These are phyloP conservation scores for Fusarium armeniacum DNA, from an alignment of 2,329 filamentous ascomycete species.

Conservation along the genomic window DNA sequence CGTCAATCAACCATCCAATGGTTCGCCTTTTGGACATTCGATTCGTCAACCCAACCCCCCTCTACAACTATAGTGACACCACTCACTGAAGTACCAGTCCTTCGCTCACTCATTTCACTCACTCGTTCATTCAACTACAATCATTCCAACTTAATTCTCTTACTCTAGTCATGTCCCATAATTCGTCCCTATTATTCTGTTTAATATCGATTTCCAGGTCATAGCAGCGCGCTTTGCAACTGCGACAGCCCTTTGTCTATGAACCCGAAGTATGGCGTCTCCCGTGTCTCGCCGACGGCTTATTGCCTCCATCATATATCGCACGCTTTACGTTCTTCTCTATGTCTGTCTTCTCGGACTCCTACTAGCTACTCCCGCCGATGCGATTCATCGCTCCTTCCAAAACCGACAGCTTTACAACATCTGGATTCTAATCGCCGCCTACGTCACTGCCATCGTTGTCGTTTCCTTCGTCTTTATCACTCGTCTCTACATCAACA, in stretches of 20 bases:
- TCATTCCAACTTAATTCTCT: background rate
- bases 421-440: slow-evolving; percentile 83
- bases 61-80: slow-evolving; percentile 36
- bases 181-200: slow-evolving; percentile 27
- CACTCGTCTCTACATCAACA: slow-evolving; percentile 87
- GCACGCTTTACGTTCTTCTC: slow-evolving; percentile 80
- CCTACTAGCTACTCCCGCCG: slow-evolving; percentile 83
- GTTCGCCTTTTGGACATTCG: slow-evolving; percentile 42
- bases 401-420: slow-evolving; percentile 78
- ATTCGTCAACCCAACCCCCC: slow-evolving; percentile 45
- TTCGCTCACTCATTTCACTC: background rate
- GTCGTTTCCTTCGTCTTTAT: slow-evolving; percentile 83
- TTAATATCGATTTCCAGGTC: slow-evolving; percentile 32
- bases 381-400: slow-evolving; percentile 84
- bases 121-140: slow-evolving; percentile 31
- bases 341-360: slow-evolving; percentile 80
- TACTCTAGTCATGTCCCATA: slow-evolving; percentile 50
- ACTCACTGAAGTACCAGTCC: slow-evolving; percentile 16
- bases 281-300: slow-evolving; percentile 63
- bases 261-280: slow-evolving; percentile 44
- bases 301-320: slow-evolving; percentile 85
- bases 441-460: slow-evolving; percentile 79
- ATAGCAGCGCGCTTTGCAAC: slow-evolving; percentile 25
- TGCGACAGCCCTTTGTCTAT: slow-evolving; percentile 18
- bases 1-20: slow-evolving; percentile 33